These are phyloP conservation scores for Hydrangea macrophylla DNA, from an alignment of 148 eudicot species.

Conservation along the genomic window DNA sequence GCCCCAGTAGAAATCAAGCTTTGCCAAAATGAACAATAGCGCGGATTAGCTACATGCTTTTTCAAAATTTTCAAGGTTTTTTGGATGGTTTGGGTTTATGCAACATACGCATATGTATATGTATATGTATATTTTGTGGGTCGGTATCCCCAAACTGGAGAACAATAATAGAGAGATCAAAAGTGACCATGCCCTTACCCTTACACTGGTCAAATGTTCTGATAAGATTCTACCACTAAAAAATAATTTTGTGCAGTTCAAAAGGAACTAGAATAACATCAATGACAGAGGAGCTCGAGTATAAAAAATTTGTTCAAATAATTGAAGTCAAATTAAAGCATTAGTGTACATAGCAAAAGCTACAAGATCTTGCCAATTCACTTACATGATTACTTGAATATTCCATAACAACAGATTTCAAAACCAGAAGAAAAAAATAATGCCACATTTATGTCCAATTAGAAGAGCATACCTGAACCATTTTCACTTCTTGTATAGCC, in stretches of 20 bases:
- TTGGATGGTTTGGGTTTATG: background rate
- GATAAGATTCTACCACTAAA: background rate
- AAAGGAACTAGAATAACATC: background rate
- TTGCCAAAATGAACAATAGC: background rate
- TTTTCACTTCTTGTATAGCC: conserved; percentile 74
- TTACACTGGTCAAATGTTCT: background rate
- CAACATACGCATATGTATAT: too few relatives aligned
- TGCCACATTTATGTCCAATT: background rate
- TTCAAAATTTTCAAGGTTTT: background rate
- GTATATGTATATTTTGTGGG: background rate
- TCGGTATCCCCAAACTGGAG: background rate
- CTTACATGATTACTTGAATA: too few relatives aligned
- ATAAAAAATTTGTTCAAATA: background rate
- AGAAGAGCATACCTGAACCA: conserved; percentile 73
- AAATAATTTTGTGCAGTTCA: background rate
- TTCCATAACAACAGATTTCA: background rate
- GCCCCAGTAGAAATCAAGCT: background rate
- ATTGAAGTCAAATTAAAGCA: background rate
- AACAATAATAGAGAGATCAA: background rate
- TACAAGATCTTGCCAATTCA: background rate
- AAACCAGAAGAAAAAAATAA: background rate
- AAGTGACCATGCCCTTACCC: background rate
- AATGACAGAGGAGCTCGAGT: background rate
- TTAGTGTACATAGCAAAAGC: background rate
- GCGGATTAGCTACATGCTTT: background rate